Base-by-base conservation (phyloP, 768 basidiomycete genomes). In the Boletus pseudo-olivaceus region DNA sequence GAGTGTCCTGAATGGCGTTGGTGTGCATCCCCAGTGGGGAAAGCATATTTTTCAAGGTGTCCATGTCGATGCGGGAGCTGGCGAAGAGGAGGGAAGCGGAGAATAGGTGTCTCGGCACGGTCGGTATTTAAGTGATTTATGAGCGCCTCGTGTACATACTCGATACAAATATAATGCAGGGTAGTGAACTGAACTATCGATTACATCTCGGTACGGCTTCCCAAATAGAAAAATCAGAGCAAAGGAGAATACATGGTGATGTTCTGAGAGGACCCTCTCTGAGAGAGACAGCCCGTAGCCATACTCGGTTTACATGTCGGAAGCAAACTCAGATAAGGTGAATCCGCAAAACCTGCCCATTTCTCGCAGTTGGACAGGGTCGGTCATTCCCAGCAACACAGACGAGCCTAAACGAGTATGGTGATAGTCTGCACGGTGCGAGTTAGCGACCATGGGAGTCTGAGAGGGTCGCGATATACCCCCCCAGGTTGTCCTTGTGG, bases 1-100 rank as follows among this genome's bases (percentile, higher is more conserved):
- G 75, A 37, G 90, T 92, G 61, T 92, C 90, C 59, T 90, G 88
- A 35, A 92, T 75, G 32, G 89, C 82, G 39, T 77, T 79, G 32
- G 84, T 81, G 62, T 81, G 82, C 74, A 83, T 79, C 54, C 81
- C 82, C 50, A 87, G 71, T 9, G 89, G 90, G 60, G 86, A 86
- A 43, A 92, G 73, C 55, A 92, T 73, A 65, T 69, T 85, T 75
- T 83, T 88, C 58, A 92, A 60, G 42, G 84, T 59, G 54, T 92
- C 82, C 90, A 92, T 92, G 57, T 51, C 39, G 34, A 15, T 47
- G 54, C 39, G 53, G 58, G 68, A 64, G 53, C 62, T 54, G 57
- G 70, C 68, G 69, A 69, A 70, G 64, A 63, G 68, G 72, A 62
- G 67, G 66, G 61, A 66, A 66, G 62, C 55, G 64, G 63, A 63